These are phyloP conservation scores for Penicillium bovifimosum DNA, from an alignment of 495 filamentous ascomycete genomes.

Conservation along the genomic window DNA sequence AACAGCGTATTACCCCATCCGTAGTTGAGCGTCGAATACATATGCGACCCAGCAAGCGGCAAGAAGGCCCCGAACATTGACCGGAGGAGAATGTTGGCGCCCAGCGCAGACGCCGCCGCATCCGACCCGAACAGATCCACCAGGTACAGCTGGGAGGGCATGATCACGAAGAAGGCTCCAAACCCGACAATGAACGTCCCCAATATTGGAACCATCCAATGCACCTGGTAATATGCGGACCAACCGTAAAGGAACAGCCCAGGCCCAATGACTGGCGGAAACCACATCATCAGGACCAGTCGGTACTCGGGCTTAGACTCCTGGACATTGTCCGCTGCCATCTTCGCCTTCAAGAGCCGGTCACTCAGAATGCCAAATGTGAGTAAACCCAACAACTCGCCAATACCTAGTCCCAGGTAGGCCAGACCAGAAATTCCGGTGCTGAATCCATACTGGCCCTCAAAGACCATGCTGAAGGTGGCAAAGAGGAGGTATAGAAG, in stretches of 20 bases:
- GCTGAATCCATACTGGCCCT: slow-evolving; percentile 42
- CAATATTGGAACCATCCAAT: slow-evolving; percentile 34
- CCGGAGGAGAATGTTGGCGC: background rate
- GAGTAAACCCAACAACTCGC: background rate
- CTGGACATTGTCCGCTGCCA: background rate
- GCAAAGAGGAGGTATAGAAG: slow-evolving; percentile 57
- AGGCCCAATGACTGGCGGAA: slow-evolving; percentile 31
- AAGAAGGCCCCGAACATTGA: background rate
- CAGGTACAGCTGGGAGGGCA: background rate
- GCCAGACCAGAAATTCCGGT: slow-evolving; percentile 6
- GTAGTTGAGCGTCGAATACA: background rate
- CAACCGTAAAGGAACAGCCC: slow-evolving; percentile 63
- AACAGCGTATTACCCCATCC: slow-evolving; percentile 1
- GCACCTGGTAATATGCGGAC: slow-evolving; percentile 45
- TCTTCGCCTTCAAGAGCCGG: background rate
- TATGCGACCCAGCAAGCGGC: background rate
- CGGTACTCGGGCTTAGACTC: background rate
- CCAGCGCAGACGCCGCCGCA: background rate
- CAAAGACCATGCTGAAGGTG: slow-evolving; percentile 50
- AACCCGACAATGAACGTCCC: background rate
- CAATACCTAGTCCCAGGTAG: slow-evolving; percentile 10
- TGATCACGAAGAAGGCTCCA: background rate
- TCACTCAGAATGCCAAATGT: background rate
- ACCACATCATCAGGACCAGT: slow-evolving; percentile 4
- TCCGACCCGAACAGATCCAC: background rate